Base-by-base conservation (phyloP, 371 early-diverging fungal genomes). In the Fennellomyces sp. region DNA sequence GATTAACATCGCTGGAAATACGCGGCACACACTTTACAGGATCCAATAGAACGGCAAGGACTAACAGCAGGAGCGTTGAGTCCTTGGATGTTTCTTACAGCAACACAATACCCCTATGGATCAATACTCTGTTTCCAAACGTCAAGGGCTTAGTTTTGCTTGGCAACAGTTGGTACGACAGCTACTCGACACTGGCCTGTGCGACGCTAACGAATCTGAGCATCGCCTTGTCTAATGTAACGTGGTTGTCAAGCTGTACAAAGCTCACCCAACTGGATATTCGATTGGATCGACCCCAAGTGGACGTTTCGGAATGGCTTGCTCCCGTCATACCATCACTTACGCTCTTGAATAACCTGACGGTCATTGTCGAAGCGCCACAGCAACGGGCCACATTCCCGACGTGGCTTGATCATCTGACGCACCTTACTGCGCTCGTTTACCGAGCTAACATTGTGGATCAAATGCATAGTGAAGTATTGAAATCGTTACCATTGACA, bases 61-160 rank as follows among this genome's bases (percentile, higher is more conserved):
- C 33, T 11, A 38, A 12, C 21, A 19, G 15, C 19, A 39, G 3
- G 2, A n/a, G 25, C 2, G 35, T 63, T 3, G n/a, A 57, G 33
- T 5, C 8, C 15, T 29, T 63, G 13, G 63, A 63, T 28, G 33
- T 63, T 21, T 63, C 63, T n/a, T 30, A 52, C 29, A 45, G 56
- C 42, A 63, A 47, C 19, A 26, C 52, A 5, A 5, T 27, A 5
- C 51, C 49, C 11, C n/a, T 8, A 45, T 60, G 52, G 28, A 29
- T 60, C 11, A 17, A 19, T n/a, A 42, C 12, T 17, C 5, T 35
- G 26, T 58, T 27, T 25, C 45, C 41, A 25, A 19, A 29, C 21
- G n/a, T 39, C 17, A 27, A 39, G 19, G 6, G n/a, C 13, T 42
- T 54, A 39, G 26, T 48, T 17, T 41, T 51, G 28, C 15, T 36